Conservation (phyloP, 2,329 filamentous ascomycete genomes). For the Rhynchosporium secalis region DNA sequence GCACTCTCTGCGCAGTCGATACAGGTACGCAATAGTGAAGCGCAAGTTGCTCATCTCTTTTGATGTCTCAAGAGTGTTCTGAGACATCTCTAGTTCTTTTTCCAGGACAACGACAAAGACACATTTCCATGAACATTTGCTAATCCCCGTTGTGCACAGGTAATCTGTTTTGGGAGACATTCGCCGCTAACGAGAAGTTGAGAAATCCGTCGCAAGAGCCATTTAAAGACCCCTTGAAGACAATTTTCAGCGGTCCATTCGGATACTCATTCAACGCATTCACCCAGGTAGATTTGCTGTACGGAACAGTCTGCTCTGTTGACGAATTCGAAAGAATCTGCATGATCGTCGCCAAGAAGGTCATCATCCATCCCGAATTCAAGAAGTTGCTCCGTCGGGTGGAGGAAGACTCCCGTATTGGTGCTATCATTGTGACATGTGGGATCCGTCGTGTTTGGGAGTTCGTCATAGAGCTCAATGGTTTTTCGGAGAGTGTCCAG, state of each 20-base stretch:
- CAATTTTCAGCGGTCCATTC: conserved; percentile 49
- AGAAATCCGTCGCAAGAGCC: no score
- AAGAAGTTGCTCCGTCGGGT: conserved; percentile 44
- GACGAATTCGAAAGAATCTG: conserved; percentile 49
- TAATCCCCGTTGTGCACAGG: conserved; percentile 40
- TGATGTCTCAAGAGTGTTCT: no score
- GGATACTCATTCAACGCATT: conserved; percentile 57
- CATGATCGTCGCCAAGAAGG: conserved; percentile 43
- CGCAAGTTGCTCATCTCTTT: no score
- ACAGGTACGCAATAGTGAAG: no score
- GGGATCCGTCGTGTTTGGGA: conserved; percentile 57
- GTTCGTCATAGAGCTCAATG: conserved; percentile 48
- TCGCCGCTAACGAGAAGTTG: neutral
- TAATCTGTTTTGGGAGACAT: conserved; percentile 48
- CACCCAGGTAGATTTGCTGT: conserved; percentile 53
- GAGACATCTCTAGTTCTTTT: no score
- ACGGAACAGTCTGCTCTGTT: conserved; percentile 47
- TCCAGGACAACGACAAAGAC: no score
- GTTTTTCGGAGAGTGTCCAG: conserved; percentile 45
- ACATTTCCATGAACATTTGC: no score
- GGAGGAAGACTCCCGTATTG: conserved; percentile 41
- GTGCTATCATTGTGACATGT: conserved; percentile 55
- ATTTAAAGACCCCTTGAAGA: conserved; percentile 40
- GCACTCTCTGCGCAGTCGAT: conserved; percentile 53
- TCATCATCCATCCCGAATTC: conserved; percentile 51